phyloP scores from a whole-genome alignment of 2,329 filamentous ascomycete species.

The Phialemonium atrogriseum region DNA sequence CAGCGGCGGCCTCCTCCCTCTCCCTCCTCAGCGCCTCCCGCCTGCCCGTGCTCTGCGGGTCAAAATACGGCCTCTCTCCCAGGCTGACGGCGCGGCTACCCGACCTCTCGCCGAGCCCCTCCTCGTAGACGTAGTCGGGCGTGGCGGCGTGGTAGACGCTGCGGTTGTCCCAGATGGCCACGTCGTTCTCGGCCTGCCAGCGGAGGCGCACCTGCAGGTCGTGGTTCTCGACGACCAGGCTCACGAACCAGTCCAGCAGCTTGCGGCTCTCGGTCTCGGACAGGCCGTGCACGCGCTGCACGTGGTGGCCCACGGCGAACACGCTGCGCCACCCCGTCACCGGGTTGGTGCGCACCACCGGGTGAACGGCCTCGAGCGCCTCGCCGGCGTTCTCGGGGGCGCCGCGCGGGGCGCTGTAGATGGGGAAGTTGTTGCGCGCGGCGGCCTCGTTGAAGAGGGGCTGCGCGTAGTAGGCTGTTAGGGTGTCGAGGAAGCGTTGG shows the following conservation, averaged over 20 bases:
- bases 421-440: slow-evolving; percentile 30
- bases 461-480: slow-evolving; percentile 47
- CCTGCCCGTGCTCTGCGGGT: slow-evolving; percentile 29
- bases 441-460: slow-evolving; percentile 42
- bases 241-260: slow-evolving; percentile 43
- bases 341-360: slow-evolving; percentile 48
- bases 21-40: slow-evolving; percentile 15
- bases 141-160: slow-evolving; percentile 48
- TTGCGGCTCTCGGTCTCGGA: slow-evolving; percentile 36
- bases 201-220: slow-evolving; percentile 42
- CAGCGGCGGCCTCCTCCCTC: too few species aligned
- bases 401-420: slow-evolving; percentile 38
- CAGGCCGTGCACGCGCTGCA: slow-evolving; percentile 41
- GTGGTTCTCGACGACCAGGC: slow-evolving; percentile 44
- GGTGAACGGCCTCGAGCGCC: slow-evolving; percentile 40
- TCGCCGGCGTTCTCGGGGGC: slow-evolving; percentile 41
- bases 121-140: slow-evolving; percentile 37
- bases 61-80: slow-evolving; percentile 46
- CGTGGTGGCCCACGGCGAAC: slow-evolving; percentile 43
- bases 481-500: slow-evolving; percentile 47
- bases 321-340: slow-evolving; percentile 50
- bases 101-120: slow-evolving; percentile 33
- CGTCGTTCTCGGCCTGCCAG: slow-evolving; percentile 37
- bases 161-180: slow-evolving; percentile 51
- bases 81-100: slow-evolving; percentile 43